Percentiles rank a stretch among this genome's conserved stretches.
Conservation (phyloP, 306 rosid species). For the Fragaria iinumae region DNA sequence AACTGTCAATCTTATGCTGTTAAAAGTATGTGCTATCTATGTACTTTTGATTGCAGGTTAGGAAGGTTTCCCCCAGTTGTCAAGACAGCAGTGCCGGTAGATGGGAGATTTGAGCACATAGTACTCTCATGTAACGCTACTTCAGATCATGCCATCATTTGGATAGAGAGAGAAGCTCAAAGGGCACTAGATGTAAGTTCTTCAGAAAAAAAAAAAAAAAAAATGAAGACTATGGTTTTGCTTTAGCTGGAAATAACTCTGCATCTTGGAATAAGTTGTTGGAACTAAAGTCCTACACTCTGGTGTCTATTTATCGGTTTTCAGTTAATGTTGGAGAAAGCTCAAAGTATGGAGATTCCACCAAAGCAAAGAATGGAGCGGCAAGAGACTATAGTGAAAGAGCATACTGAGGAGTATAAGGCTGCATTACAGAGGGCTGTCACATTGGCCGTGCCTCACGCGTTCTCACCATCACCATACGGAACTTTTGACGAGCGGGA, state of each 20-base stretch:
- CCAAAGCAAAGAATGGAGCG: conserved; percentile 78
- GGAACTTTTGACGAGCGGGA: conserved; percentile 71
- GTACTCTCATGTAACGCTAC: conserved; percentile 94
- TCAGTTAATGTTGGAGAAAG: conserved; percentile 71
- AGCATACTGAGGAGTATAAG: conserved; percentile 61
- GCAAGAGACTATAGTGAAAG: conserved; percentile 58
- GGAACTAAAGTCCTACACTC: neutral
- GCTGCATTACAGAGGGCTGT: conserved; percentile 92
- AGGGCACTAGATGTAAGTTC: conserved; percentile 69
- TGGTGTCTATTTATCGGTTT: conserved; percentile 7
- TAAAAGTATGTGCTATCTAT: conserved; percentile 10
- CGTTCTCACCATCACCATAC: conserved; percentile 57
- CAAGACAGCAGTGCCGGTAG: conserved; percentile 90
- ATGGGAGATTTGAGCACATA: conserved; percentile 91
- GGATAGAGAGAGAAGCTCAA: conserved; percentile 91
- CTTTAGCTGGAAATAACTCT: neutral
- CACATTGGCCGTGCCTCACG: conserved; percentile 77
- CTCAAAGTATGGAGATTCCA: conserved; percentile 58
- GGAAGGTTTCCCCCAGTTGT: conserved; percentile 91
- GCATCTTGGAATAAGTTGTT: neutral
- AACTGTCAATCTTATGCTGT: neutral
- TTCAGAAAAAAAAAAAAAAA: too few species aligned
- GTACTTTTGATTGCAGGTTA: conserved; percentile 42
- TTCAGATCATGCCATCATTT: conserved; percentile 87
- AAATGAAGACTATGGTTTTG: neutral